A percentile compares a stretch with the other conserved stretches of the same genome.
Evolutionary conservation across 805 yeast species (phyloP).

Genomic region (Lipomyces spencermartinsiae): DNA sequence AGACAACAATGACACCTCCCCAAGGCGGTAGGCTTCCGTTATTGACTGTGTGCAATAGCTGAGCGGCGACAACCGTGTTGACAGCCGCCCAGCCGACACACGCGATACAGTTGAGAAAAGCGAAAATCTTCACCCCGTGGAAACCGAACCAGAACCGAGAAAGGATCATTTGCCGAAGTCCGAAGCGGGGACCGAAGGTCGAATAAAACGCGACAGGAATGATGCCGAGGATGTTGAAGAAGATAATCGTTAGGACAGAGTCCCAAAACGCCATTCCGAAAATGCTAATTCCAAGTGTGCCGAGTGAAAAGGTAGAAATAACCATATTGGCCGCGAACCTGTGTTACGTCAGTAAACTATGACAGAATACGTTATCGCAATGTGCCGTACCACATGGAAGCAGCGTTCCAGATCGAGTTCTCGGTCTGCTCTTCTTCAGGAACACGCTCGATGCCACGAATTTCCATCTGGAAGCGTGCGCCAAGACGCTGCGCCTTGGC

Average conservation of each 20-base stretch:
- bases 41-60: conserved; percentile 78
- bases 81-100: conserved; percentile 97
- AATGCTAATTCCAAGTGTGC: conserved; percentile 69
- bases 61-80: conserved; percentile 88
- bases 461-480: conserved; percentile 48
- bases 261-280: conserved; percentile 78
- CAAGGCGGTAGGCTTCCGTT: conserved; percentile 74
- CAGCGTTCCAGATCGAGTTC: conserved; percentile 69
- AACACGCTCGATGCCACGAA: conserved; percentile 80
- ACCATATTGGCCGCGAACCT: conserved; percentile 81
- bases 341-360: background rate
- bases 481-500: background rate
- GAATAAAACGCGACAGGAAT: conserved; percentile 84
- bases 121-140: conserved; percentile 74
- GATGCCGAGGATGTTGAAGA: conserved; percentile 76
- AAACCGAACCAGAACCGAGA: conserved; percentile 82
- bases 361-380: background rate
- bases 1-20: conserved; percentile 85
- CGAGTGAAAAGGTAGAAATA: conserved; percentile 79
- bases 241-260: conserved; percentile 66
- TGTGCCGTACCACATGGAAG: conserved; percentile 71
- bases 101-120: conserved; percentile 77
- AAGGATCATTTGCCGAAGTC: conserved; percentile 85
- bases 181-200: conserved; percentile 79
- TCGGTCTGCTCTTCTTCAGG: conserved; percentile 79